Conservation (phyloP, 129 eudicot genomes). For the Flaveria sonorensis region DNA sequence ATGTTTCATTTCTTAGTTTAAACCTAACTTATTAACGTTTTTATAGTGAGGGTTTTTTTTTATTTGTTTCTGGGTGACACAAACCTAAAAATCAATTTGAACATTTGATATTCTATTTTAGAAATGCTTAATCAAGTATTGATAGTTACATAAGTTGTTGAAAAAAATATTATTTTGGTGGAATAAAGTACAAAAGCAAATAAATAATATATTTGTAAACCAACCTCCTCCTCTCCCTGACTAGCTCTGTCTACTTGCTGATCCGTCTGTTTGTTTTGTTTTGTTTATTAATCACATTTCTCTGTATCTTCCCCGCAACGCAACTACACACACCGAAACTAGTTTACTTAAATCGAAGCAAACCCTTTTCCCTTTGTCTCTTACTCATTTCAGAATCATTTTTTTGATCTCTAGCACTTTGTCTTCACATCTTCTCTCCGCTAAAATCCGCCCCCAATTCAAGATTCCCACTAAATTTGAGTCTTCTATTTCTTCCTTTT, state of each 20-base stretch:
- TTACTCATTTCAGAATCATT: constrained; percentile 34
- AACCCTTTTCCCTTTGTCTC: constrained; percentile 33
- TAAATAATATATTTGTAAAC: constrained; percentile 5
- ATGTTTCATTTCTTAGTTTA: too few relatives aligned
- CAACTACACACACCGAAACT: constrained; percentile 28
- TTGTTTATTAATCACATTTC: constrained; percentile 33
- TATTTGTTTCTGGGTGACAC: too few relatives aligned
- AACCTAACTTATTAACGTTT: too few relatives aligned
- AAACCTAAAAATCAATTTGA: too few relatives aligned
- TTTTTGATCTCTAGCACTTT: constrained; percentile 40
- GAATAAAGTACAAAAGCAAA: constrained; percentile 3
- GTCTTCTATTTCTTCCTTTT: neutral
- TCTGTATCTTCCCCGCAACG: constrained; percentile 38
- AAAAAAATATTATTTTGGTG: neutral
- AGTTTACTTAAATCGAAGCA: constrained; percentile 23
- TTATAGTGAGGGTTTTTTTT: too few relatives aligned
- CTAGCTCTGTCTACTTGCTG: constrained; percentile 33
- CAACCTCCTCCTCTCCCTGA: neutral
- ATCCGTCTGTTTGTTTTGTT: constrained; percentile 40
- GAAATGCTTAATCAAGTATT: too few relatives aligned
- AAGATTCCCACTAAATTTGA: constrained; percentile 28
- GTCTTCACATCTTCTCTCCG: constrained; percentile 41
- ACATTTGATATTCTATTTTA: too few relatives aligned
- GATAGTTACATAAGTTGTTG: too few relatives aligned
- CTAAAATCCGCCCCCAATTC: constrained; percentile 15